Conservation (phyloP, 352 stramenopile genomes). For the Blastocystis sp. region DNA sequence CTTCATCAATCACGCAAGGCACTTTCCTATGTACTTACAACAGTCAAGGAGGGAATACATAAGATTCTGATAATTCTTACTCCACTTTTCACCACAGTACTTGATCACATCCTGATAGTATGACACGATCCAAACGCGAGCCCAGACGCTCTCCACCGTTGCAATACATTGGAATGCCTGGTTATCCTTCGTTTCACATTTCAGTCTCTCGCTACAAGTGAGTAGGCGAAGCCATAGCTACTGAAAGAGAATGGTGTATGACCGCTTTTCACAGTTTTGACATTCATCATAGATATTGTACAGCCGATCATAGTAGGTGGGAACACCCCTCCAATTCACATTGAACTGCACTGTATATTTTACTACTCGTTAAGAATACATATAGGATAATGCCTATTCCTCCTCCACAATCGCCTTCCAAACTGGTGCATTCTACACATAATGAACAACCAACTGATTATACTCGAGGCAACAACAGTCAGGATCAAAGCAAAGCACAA, state of each 20-base stretch:
- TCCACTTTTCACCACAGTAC: constrained; percentile 15
- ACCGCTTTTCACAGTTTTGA: background rate
- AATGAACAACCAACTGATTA: background rate
- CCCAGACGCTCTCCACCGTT: constrained; percentile 23
- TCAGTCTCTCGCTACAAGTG: background rate
- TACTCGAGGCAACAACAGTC: background rate
- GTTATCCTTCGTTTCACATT: background rate
- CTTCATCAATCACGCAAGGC: constrained; percentile 21
- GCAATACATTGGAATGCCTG: constrained; percentile 13
- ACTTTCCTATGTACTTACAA: constrained; percentile 16
- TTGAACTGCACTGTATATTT: background rate
- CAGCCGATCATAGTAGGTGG: background rate
- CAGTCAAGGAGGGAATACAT: background rate
- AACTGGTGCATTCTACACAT: background rate
- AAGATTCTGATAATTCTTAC: constrained; percentile 18
- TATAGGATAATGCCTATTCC: background rate
- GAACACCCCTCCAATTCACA: background rate
- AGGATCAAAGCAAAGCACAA: background rate
- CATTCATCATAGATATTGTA: background rate
- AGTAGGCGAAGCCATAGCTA: background rate
- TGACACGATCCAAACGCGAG: constrained; percentile 16
- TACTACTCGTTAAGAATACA: background rate
- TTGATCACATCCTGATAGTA: background rate
- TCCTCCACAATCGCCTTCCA: background rate
- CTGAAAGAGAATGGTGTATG: background rate